Evolutionary conservation across 2,329 filamentous ascomycete species (phyloP).

Genomic region (Paracorniculantispora psalliotae): DNA sequence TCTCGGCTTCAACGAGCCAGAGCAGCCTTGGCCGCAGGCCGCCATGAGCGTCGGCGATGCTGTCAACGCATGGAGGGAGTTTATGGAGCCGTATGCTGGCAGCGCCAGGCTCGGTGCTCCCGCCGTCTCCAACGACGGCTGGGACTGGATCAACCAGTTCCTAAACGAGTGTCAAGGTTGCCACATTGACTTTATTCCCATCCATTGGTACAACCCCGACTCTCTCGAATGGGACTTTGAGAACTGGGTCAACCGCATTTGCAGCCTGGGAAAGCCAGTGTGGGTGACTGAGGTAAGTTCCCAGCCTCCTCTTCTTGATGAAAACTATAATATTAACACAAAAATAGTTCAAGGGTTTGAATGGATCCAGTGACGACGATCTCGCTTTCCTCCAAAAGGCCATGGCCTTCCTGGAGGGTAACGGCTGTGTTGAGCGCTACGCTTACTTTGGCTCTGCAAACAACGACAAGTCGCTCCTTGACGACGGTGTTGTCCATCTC

Average conservation of each 20-base stretch:
- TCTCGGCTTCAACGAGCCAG: constrained; percentile 24
- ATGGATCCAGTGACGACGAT: constrained; percentile 26
- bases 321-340: neutral
- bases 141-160: constrained; percentile 40
- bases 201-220: constrained; percentile 43
- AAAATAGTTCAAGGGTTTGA: constrained; percentile 27
- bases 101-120: constrained; percentile 41
- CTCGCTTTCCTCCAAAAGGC: constrained; percentile 36
- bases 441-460: constrained; percentile 29
- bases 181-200: constrained; percentile 39
- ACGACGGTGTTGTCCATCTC: neutral
- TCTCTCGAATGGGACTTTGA: constrained; percentile 36
- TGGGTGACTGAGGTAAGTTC: constrained; percentile 38
- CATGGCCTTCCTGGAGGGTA: constrained; percentile 39
- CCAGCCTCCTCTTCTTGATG: neutral
- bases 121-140: constrained; percentile 42
- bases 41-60: constrained; percentile 28
- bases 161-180: constrained; percentile 35
- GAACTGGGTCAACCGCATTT: constrained; percentile 35
- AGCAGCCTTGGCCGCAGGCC: constrained; percentile 16
- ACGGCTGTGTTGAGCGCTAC: constrained; percentile 35
- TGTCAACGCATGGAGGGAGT: constrained; percentile 33
- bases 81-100: constrained; percentile 40
- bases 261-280: constrained; percentile 32
- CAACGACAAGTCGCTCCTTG: constrained; percentile 17